Base-by-base conservation (phyloP, 306 rosid genomes). In the Prunus mume region DNA sequence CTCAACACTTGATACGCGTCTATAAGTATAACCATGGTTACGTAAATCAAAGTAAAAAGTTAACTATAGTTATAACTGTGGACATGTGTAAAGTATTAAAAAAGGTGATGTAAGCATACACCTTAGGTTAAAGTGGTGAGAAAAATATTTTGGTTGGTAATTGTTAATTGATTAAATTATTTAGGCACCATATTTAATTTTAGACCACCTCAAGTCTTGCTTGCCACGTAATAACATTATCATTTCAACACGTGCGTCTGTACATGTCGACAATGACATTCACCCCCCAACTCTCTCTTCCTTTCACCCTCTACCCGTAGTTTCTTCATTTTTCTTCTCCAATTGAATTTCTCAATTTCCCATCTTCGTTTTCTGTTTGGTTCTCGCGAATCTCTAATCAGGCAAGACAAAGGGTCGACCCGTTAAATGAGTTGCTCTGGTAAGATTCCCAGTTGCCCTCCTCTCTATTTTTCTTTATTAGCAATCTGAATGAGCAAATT, bases 171-270 rank as follows among this genome's bases (percentile, higher is more conserved):
- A 49, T 2, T 47, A 52, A 52, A 52, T 18, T 52, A 52, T 52
- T 52, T 52, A 5, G 57, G 9, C n/a, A 60, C 65, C 24, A 63
- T 15, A 0, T 30, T 63, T 14, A 30, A 57, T 38, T 68, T 60
- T 38, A 65, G 67, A 72, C 34, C 65, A 34, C 50, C 67, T 24
- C 69, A 69, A 81, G 68, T 15, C 43, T 63, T 55, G 70, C 19
- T 19, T 75, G 60, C 54, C 83, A 73, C 78, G 69, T 73, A 66
- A 38, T 13, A n/a, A 56, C 63, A 56, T 20, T 63, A 34, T 1
- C 8, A n/a, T 46, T 67, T 56, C 6, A 67, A 73, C 83, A 79
- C 79, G 83, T 79, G 86, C 79, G 51, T 55, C 74, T 13, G 15
- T 12, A n/a, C 73, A 77, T 51, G 61, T 85, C 66, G 78, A 69